Base-by-base conservation (phyloP, 108 stramenopile genomes). In the Phaeodactylum tricornutum region DNA sequence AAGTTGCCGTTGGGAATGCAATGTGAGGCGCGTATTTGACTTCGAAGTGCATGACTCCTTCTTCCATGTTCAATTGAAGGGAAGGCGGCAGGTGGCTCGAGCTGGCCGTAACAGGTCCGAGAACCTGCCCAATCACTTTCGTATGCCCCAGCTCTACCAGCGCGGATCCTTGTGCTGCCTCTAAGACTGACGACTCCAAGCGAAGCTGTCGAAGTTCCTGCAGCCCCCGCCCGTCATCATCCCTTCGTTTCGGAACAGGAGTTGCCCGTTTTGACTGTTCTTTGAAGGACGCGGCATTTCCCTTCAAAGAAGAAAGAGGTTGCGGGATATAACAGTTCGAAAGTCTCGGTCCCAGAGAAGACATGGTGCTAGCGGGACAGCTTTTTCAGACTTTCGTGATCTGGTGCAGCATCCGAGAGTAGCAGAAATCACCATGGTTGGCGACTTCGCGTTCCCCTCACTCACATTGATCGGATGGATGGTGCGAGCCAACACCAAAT, bases 141-240 rank as follows among this genome's bases (percentile, higher is more conserved):
- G 89, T 87, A 45, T 82, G 82, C 9, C 89, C 89, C 52, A 77
- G 64, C 62, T 92, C 89, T 1, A 90, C 68, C 57, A 85, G 32
- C 0, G 81, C 50, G 3, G 78, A 80, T 14, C 87, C 87, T 40
- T n/a, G n/a, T n/a, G n/a, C n/a, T n/a, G 38, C 17, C 38, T 40
- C 19, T 20, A 8, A 40, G 4, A 40, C 5, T 20, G 17, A 20
- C 3, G 38, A 40, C 17, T 40, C 38, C 4, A 40, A 20, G 38
- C 21, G 38, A 40, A 40, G 17, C 38, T 20, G 38, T 20, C 38
- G 38, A 3, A 40, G 38, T 8, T 16, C 17, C n/a, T n/a, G n/a
- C n/a, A n/a, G n/a, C n/a, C n/a, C n/a, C n/a, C n/a, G n/a, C n/a
- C n/a, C n/a, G n/a, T n/a, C n/a, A n/a, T n/a, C n/a, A n/a, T n/a